These are phyloP conservation scores for Ramalina intermedia DNA, from an alignment of 495 filamentous ascomycete genomes.

Conservation along the genomic window DNA sequence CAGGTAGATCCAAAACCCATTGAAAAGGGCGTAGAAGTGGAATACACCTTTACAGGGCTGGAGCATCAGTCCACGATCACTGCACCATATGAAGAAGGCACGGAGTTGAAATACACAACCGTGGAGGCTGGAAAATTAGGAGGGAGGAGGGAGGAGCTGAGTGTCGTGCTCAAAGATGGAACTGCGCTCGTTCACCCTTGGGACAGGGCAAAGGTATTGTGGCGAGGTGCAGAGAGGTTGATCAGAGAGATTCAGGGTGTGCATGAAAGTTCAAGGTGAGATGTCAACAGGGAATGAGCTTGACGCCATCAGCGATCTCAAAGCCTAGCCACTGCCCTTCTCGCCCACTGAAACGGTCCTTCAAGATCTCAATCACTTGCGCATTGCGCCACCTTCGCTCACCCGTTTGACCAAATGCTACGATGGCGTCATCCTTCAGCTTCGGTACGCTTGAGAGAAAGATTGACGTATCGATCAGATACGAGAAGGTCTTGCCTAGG, in stretches of 20 bases:
- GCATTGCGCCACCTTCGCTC: not conserved
- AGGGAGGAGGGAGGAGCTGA: slow-evolving; percentile 7
- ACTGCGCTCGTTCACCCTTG: too few relatives aligned
- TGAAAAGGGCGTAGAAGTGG: not conserved
- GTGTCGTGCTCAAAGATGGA: too few relatives aligned
- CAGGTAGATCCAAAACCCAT: too few relatives aligned
- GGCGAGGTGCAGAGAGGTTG: too few relatives aligned
- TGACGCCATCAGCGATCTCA: slow-evolving; percentile 5
- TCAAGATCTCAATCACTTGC: slow-evolving; percentile 13
- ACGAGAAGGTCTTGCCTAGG: slow-evolving; percentile 13
- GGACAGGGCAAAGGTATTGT: too few relatives aligned
- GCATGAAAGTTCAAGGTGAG: too few relatives aligned
- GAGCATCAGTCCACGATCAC: slow-evolving; percentile 4
- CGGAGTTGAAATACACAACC: slow-evolving; percentile 6
- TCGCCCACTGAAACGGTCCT: slow-evolving; percentile 9
- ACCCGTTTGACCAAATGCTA: slow-evolving; percentile 1
- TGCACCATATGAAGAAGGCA: not conserved
- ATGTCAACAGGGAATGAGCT: not conserved
- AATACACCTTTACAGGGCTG: slow-evolving; percentile 7
- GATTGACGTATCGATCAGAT: slow-evolving; percentile 13
- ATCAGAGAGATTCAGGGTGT: too few relatives aligned
- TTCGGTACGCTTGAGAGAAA: slow-evolving; percentile 9
- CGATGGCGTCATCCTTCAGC: slow-evolving; percentile 7
- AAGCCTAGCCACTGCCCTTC: slow-evolving; percentile 16
- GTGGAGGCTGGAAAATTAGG: slow-evolving; percentile 6